Evolutionary conservation across 306 rosid species (phyloP).

Genomic region (Sophora flavescens): DNA sequence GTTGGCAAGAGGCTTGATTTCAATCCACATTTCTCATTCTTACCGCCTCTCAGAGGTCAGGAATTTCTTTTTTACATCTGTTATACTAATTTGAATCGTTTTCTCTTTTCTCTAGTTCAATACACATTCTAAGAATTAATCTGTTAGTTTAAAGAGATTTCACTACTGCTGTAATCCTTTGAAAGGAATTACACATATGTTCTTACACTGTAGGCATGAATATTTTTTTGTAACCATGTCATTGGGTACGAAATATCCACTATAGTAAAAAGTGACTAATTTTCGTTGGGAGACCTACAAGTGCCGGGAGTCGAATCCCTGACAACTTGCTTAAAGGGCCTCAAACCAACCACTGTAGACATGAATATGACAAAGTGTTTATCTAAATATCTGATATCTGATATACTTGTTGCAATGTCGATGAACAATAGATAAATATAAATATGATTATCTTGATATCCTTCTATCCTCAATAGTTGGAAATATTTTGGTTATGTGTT

Average conservation of each 20-base stretch:
- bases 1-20: slow-evolving; percentile 80
- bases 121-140: slow-evolving; percentile 33
- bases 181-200: not conserved
- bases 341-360: not conserved
- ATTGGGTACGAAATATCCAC: too few species aligned
- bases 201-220: too few species aligned
- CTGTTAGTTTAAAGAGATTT: slow-evolving; percentile 13
- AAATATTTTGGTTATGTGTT: not conserved
- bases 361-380: slow-evolving; percentile 34
- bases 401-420: not conserved
- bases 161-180: slow-evolving; percentile 17
- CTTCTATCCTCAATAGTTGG: slow-evolving; percentile 1
- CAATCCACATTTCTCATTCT: slow-evolving; percentile 78
- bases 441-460: slow-evolving; percentile 5
- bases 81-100: not conserved
- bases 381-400: not conserved
- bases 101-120: slow-evolving; percentile 1
- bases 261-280: too few species aligned
- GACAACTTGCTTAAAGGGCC: too few species aligned
- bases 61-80: slow-evolving; percentile 23
- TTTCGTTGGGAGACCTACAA: too few species aligned
- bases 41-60: slow-evolving; percentile 82
- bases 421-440: not conserved
- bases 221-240: too few species aligned
- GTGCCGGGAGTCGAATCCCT: too few species aligned